These are phyloP conservation scores for Amyloporia xantha DNA, from an alignment of 768 basidiomycete species.

Conservation along the genomic window DNA sequence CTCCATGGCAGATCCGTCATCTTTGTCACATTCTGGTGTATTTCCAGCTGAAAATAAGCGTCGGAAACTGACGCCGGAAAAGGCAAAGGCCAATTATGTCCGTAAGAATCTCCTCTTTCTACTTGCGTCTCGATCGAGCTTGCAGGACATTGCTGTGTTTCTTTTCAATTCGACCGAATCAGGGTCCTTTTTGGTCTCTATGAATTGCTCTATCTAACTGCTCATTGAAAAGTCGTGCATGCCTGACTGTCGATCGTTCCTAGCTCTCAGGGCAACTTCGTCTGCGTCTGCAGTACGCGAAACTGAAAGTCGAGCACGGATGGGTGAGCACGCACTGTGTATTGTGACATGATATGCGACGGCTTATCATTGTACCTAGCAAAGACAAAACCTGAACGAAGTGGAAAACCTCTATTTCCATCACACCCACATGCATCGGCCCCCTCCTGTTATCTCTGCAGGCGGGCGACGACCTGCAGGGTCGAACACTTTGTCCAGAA, in stretches of 20 bases:
- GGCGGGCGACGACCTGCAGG: slow-evolving; percentile 12
- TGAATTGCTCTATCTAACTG: not conserved
- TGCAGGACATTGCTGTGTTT: not conserved
- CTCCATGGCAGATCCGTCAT: not conserved
- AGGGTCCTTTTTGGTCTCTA: no score
- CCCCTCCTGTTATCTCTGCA: slow-evolving; percentile 12
- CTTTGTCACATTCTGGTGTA: not conserved
- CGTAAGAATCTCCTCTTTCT: not conserved
- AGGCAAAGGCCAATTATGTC: slow-evolving; percentile 7
- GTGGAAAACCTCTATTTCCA: slow-evolving; percentile 81
- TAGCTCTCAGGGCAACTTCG: slow-evolving; percentile 70
- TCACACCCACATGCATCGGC: slow-evolving; percentile 42
- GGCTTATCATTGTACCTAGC: slow-evolving; percentile 31
- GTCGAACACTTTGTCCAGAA: not conserved
- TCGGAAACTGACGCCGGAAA: slow-evolving; percentile 3
- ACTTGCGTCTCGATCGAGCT: not conserved
- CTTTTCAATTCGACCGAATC: not conserved
- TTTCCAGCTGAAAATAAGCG: not conserved
- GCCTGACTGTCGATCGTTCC: not conserved
- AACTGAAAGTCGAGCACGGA: slow-evolving; percentile 73
- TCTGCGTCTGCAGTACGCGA: slow-evolving; percentile 69
- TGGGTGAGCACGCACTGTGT: slow-evolving; percentile 52
- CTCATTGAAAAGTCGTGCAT: not conserved
- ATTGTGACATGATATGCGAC: no score
- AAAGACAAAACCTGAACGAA: slow-evolving; percentile 73